A percentile compares a stretch with the other conserved stretches of the same genome.
Conservation (phyloP, 208 protist species). For the Leishmania turanica region DNA sequence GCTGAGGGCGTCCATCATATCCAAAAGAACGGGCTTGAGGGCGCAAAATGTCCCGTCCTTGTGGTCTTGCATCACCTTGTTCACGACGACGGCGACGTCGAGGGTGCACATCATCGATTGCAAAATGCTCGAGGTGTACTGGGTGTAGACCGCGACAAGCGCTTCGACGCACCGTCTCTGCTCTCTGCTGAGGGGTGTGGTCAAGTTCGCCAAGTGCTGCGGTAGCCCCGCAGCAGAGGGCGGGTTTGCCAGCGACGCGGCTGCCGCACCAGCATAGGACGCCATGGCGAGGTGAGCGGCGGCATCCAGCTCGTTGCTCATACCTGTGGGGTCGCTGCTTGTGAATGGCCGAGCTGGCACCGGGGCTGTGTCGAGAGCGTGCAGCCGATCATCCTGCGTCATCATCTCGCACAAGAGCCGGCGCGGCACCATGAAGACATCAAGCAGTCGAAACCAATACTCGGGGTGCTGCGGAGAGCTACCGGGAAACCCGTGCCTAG, state of each 20-base stretch:
- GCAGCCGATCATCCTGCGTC: constrained; percentile 19
- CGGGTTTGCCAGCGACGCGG: background rate
- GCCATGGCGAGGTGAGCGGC: background rate
- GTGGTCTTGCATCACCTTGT: constrained; percentile 55
- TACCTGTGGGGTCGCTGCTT: constrained; percentile 1
- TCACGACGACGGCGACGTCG: constrained; percentile 52
- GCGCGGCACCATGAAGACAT: constrained; percentile 59
- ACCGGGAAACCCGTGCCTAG: background rate
- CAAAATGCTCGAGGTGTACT: constrained; percentile 53
- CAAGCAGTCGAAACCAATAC: constrained; percentile 68
- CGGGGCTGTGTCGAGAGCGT: background rate
- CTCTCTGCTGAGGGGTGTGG: constrained; percentile 9
- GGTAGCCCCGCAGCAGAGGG: background rate
- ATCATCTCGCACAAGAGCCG: constrained; percentile 36
- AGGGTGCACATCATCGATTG: constrained; percentile 55
- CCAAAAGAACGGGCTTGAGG: constrained; percentile 64
- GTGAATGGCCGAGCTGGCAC: background rate
- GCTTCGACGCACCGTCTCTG: constrained; percentile 32
- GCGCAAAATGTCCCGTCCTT: constrained; percentile 54
- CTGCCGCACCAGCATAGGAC: background rate
- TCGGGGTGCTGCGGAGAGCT: constrained; percentile 3
- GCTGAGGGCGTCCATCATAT: constrained; percentile 56
- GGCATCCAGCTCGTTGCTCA: constrained; percentile 1
- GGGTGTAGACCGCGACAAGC: constrained; percentile 60
- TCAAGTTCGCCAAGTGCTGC: constrained; percentile 4